Evolutionary conservation across 1,284 basidiomycete genomes (phyloP).

Genomic region (Fomitopsis pinicola): DNA sequence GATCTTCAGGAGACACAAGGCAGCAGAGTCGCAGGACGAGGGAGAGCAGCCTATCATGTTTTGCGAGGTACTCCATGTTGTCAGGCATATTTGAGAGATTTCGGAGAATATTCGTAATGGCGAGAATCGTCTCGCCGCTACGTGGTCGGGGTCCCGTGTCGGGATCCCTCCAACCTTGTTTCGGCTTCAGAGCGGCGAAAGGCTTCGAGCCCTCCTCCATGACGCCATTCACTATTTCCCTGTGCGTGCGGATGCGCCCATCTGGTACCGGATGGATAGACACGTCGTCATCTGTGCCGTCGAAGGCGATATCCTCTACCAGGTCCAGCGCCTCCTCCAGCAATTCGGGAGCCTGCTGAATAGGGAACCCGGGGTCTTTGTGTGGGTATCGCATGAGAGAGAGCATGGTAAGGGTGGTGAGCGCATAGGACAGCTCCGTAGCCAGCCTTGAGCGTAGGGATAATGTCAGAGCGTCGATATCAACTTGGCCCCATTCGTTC

Average conservation of each 20-base stretch:
- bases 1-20: slow-evolving; percentile 33
- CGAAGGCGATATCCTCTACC: slow-evolving; percentile 80
- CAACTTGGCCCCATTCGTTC: slow-evolving; percentile 82
- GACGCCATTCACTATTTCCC: slow-evolving; percentile 55
- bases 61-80: slow-evolving; percentile 68
- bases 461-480: slow-evolving; percentile 88
- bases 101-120: slow-evolving; percentile 79
- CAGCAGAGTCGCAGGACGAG: slow-evolving; percentile 66
- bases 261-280: slow-evolving; percentile 25
- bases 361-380: slow-evolving; percentile 63
- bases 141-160: slow-evolving; percentile 51
- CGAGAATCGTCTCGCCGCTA: slow-evolving; percentile 67
- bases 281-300: slow-evolving; percentile 39
- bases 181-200: slow-evolving; percentile 50
- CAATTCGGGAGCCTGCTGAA: slow-evolving; percentile 77
- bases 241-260: slow-evolving; percentile 51
- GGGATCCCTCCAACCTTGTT: slow-evolving; percentile 45
- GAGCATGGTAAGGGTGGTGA: slow-evolving; percentile 87
- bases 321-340: slow-evolving; percentile 87
- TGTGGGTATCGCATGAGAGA: slow-evolving; percentile 65
- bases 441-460: slow-evolving; percentile 84
- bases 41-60: slow-evolving; percentile 61
- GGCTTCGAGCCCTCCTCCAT: slow-evolving; percentile 52
- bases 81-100: slow-evolving; percentile 78
- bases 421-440: slow-evolving; percentile 83